Conservation (phyloP, 2,329 filamentous ascomycete genomes). For the Botrytis fragariae region DNA sequence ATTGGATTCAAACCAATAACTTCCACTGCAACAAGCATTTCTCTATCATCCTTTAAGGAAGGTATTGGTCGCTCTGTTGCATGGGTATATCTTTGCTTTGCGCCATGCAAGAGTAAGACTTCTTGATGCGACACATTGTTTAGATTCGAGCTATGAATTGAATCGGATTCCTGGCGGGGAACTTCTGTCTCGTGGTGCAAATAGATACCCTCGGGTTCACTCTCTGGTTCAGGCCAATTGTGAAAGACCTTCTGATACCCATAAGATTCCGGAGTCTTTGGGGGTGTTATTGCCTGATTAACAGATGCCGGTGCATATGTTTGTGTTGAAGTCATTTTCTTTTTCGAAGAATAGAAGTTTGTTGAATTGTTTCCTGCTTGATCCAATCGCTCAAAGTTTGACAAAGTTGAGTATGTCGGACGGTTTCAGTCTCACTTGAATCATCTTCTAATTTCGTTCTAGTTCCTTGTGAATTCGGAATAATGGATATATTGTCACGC, state of each 20-base stretch:
- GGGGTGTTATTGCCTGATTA: constrained; percentile 28
- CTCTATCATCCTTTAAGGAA: constrained; percentile 49
- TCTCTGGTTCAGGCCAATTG: constrained; percentile 32
- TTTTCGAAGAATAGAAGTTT: neutral
- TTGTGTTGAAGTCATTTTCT: constrained; percentile 11
- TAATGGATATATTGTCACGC: constrained; percentile 14
- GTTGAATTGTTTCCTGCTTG: neutral
- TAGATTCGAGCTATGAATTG: constrained; percentile 18
- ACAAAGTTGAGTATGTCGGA: neutral
- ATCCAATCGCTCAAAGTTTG: neutral
- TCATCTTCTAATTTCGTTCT: neutral
- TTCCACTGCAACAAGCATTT: constrained; percentile 62
- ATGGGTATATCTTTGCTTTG: constrained; percentile 50
- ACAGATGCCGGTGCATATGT: constrained; percentile 28
- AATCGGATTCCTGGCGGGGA: neutral
- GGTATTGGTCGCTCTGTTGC: constrained; percentile 48
- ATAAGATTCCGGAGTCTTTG: constrained; percentile 27
- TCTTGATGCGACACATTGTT: constrained; percentile 40
- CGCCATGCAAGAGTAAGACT: constrained; percentile 50
- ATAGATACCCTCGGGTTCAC: constrained; percentile 23
- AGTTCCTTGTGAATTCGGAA: neutral
- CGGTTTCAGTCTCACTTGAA: constrained; percentile 2
- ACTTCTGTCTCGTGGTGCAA: constrained; percentile 1
- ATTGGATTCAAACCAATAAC: constrained; percentile 69
- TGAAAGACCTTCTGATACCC: constrained; percentile 25